Conservation (phyloP, 805 yeast genomes). For the Teunomyces panamensis region DNA sequence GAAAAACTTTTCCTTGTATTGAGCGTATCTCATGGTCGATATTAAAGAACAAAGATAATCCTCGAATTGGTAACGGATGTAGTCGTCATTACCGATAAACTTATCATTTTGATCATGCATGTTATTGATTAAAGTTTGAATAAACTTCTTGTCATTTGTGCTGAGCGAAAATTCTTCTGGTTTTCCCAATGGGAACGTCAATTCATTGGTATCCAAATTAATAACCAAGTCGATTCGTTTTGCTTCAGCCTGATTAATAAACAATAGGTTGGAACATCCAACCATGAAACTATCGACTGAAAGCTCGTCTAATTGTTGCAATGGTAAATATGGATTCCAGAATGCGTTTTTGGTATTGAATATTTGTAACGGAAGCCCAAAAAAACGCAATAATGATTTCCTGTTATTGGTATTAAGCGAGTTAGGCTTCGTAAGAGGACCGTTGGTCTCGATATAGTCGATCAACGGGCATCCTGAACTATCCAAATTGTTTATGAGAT, state of each 20-base stretch:
- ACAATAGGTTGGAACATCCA: slow-evolving; percentile 85
- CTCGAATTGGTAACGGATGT: slow-evolving; percentile 82
- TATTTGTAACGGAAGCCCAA: slow-evolving; percentile 84
- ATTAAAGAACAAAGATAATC: slow-evolving; percentile 80
- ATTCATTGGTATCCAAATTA: slow-evolving; percentile 58
- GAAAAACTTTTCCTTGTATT: slow-evolving; percentile 43
- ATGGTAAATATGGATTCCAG: slow-evolving; percentile 90
- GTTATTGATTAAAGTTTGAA: slow-evolving; percentile 51
- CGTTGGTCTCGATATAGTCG: slow-evolving; percentile 48
- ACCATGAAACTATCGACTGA: slow-evolving; percentile 60
- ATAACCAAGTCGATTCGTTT: slow-evolving; percentile 69
- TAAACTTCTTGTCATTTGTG: slow-evolving; percentile 68
- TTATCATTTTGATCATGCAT: slow-evolving; percentile 44
- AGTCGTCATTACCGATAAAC: slow-evolving; percentile 64
- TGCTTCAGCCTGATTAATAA: slow-evolving; percentile 58
- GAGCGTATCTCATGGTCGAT: slow-evolving; percentile 67
- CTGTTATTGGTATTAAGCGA: slow-evolving; percentile 77
- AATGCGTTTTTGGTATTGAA: slow-evolving; percentile 81
- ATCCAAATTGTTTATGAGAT: slow-evolving; percentile 65
- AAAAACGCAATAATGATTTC: slow-evolving; percentile 67
- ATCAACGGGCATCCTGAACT: slow-evolving; percentile 79
- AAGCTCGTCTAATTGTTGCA: slow-evolving; percentile 84
- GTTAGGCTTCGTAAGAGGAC: slow-evolving; percentile 53
- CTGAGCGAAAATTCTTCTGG: slow-evolving; percentile 32
- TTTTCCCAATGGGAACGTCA: slow-evolving; percentile 38